A percentile compares a stretch with the other conserved stretches of the same genome.
These are phyloP conservation scores for Trichosanthes cucumerina DNA, from an alignment of 306 rosid species.

Conservation along the genomic window DNA sequence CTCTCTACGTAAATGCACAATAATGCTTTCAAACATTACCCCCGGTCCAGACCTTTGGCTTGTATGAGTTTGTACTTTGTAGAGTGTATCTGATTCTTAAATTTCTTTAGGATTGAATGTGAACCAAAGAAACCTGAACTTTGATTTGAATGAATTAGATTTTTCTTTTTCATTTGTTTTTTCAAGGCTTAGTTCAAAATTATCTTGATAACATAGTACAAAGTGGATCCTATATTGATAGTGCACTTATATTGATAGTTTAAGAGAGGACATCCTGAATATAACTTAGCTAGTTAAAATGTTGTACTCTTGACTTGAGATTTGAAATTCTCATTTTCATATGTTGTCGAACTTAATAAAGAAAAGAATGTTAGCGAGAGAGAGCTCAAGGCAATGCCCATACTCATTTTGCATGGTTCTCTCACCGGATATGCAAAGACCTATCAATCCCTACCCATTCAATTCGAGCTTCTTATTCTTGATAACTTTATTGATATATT, in stretches of 20 bases:
- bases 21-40: slow-evolving; percentile 2
- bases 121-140: background rate
- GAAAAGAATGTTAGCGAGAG: no score
- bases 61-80: slow-evolving; percentile 3
- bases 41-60: background rate
- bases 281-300: no score
- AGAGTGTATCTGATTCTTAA: slow-evolving; percentile 1
- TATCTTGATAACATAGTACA: background rate
- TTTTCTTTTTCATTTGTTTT: background rate
- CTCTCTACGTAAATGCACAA: background rate
- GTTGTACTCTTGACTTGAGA: no score
- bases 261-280: no score
- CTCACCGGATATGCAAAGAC: no score
- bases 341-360: no score
- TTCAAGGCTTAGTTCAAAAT: background rate
- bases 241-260: no score
- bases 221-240: background rate
- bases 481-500: no score
- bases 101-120: background rate
- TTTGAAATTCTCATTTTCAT: no score
- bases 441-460: background rate
- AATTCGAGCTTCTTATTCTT: background rate
- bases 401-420: background rate
- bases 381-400: background rate
- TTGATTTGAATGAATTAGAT: background rate